Conservation (phyloP, 2,329 filamentous ascomycete species). For the Talaromyces verruculosus region DNA sequence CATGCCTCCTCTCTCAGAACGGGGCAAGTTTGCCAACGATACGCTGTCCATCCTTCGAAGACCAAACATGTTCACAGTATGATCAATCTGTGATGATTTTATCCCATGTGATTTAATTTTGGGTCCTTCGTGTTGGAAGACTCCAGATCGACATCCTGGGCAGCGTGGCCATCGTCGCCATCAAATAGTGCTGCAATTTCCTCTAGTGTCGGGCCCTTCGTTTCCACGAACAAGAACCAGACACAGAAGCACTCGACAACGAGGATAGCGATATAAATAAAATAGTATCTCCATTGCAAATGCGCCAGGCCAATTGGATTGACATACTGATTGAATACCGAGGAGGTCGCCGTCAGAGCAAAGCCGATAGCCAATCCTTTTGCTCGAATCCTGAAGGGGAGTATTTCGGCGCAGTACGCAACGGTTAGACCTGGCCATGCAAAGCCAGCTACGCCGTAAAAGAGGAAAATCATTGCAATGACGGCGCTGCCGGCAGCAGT, state of each 20-base stretch:
- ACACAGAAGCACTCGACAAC: slow-evolving; percentile 32
- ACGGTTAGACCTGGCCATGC: slow-evolving; percentile 32
- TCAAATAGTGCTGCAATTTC: slow-evolving; percentile 26
- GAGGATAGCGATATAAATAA: slow-evolving; percentile 32
- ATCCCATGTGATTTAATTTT: neutral
- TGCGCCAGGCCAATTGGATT: neutral
- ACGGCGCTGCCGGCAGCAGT: slow-evolving; percentile 22
- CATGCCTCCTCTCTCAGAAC: slow-evolving; percentile 22
- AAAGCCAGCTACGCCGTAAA: slow-evolving; percentile 32
- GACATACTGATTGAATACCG: neutral
- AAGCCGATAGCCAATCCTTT: neutral
- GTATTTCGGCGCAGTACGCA: slow-evolving; percentile 32
- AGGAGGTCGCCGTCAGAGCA: neutral
- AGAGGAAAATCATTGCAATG: slow-evolving; percentile 23
- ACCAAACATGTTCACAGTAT: neutral
- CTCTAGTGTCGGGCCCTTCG: slow-evolving; percentile 36
- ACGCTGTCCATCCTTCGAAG: slow-evolving; percentile 25
- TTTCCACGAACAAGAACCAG: slow-evolving; percentile 35
- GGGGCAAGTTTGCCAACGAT: slow-evolving; percentile 24
- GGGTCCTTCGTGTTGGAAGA: neutral
- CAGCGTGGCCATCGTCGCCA: slow-evolving; percentile 10
- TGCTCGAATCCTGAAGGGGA: slow-evolving; percentile 39
- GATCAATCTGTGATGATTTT: neutral
- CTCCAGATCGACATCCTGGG: neutral
- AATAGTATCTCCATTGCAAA: neutral